Base-by-base conservation (phyloP, 768 basidiomycete species). In the Kwoniella newhampshirensis region DNA sequence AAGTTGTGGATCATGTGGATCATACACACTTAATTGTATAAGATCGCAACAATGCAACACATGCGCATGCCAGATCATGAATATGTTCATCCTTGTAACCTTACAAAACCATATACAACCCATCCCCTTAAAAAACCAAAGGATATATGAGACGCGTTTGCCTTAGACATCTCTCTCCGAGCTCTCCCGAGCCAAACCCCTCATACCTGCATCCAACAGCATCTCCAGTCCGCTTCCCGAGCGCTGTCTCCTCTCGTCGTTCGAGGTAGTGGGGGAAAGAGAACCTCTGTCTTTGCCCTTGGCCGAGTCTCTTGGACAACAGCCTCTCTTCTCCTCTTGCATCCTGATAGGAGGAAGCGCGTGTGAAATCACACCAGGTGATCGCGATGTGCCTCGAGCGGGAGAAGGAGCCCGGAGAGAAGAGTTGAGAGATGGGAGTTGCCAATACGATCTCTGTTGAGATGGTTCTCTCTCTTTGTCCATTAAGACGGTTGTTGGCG, bases 171-270 rank as follows among this genome's bases (percentile, higher is more conserved):
- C 54, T 18, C 54, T 46, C 30, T 56, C 54, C 12, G 54, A 21
- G 32, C 54, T 56, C n/a, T 56, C 56, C 40, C 40, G 6, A 7
- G 40, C 21, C 40, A 42, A 23, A 12, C 47, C 26, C 18, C 44
- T 45, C 36, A 53, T 36, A 9, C 59, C 59, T 8, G 47, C 59
- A 35, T 60, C 59, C 11, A 60, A 40, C 47, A 60, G 39, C 59
- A 60, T 60, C 23, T 60, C 59, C 11, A 60, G 36, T 1, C 59
- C 59, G 26, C 35, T 49, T 12, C 40, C 46, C 2, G 59, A 54
- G 27, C 59, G 27, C n/a, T 49, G 39, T 28, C 53, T 45, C 43
- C 40, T 53, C 12, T 41, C 43, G 12, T 44, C 52, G 17, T 45
- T 48, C 0, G 13, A 25, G 13, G 21, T 32, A 13, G 52, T 59